Conservation (phyloP, 805 yeast genomes). For the Debaryomyces castellii region DNA sequence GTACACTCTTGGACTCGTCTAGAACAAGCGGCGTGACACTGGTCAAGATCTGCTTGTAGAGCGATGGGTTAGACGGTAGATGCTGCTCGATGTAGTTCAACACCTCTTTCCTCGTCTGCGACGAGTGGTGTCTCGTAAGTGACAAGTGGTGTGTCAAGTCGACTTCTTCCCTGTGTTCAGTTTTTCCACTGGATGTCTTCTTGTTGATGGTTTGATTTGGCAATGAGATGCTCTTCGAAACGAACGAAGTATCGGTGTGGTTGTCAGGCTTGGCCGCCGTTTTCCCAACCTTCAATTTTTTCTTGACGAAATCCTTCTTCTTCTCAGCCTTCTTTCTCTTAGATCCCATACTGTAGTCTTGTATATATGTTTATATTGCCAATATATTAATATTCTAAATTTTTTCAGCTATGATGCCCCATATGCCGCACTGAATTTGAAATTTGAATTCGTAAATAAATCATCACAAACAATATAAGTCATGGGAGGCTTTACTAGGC, state of each 20-base stretch:
- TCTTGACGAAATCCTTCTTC: slow-evolving; percentile 71
- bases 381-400: not conserved
- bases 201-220: slow-evolving; percentile 43
- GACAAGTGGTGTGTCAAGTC: slow-evolving; percentile 64
- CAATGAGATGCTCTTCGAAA: slow-evolving; percentile 57
- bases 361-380: not conserved
- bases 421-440: slow-evolving; percentile 1
- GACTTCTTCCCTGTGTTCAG: slow-evolving; percentile 27
- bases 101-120: slow-evolving; percentile 70
- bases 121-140: slow-evolving; percentile 71
- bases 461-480: not conserved
- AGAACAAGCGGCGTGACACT: slow-evolving; percentile 61
- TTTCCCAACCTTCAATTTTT: slow-evolving; percentile 88
- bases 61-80: slow-evolving; percentile 51
- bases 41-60: slow-evolving; percentile 56
- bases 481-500: not conserved
- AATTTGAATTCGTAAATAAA: slow-evolving; percentile 1
- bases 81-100: slow-evolving; percentile 50
- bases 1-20: slow-evolving; percentile 66
- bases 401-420: slow-evolving; percentile 4
- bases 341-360: slow-evolving; percentile 35
- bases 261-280: slow-evolving; percentile 67
- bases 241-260: slow-evolving; percentile 83
- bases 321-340: slow-evolving; percentile 61
- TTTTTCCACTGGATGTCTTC: slow-evolving; percentile 10